These are phyloP conservation scores for Penicillium nucicola DNA, from an alignment of 495 filamentous ascomycete species.

Conservation along the genomic window DNA sequence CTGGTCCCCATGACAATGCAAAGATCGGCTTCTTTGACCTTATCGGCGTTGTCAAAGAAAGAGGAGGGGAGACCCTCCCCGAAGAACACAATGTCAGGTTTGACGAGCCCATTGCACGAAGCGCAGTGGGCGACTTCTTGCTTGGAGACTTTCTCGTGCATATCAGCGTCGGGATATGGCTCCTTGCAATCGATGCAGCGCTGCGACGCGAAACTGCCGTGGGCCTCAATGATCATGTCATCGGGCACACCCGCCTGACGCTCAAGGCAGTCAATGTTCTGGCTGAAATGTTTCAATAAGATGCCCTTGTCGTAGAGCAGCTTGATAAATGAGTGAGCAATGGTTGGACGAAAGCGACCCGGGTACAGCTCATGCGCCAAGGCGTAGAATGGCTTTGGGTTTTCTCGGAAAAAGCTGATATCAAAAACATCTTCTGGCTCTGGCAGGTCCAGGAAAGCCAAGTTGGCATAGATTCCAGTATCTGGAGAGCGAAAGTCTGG, in stretches of 20 bases:
- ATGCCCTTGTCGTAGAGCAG: constrained; percentile 72
- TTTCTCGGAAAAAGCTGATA: constrained; percentile 76
- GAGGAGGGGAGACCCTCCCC: constrained; percentile 74
- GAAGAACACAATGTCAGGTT: constrained; percentile 98
- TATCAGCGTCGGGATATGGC: constrained; percentile 65
- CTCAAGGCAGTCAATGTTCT: constrained; percentile 97
- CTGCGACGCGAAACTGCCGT: constrained; percentile 89
- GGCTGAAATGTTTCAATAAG: constrained; percentile 85
- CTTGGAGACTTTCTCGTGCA: constrained; percentile 62
- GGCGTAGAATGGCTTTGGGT: constrained; percentile 88
- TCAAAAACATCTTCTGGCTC: constrained; percentile 79
- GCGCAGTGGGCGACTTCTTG: constrained; percentile 67
- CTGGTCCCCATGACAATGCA: constrained; percentile 91
- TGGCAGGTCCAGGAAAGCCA: constrained; percentile 77
- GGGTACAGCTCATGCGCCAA: constrained; percentile 90
- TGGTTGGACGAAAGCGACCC: constrained; percentile 82
- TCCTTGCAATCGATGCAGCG: constrained; percentile 84
- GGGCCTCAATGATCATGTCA: constrained; percentile 84
- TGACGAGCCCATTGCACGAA: constrained; percentile 77
- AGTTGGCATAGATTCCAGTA: constrained; percentile 84
- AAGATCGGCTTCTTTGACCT: constrained; percentile 67
- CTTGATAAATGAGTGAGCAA: constrained; percentile 77
- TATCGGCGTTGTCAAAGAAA: constrained; percentile 59
- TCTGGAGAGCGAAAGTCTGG: constrained; percentile 86
- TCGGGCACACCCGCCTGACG: constrained; percentile 78